phyloP scores from a whole-genome alignment of 208 protist genomes.

The Crithidia sp. region DNA sequence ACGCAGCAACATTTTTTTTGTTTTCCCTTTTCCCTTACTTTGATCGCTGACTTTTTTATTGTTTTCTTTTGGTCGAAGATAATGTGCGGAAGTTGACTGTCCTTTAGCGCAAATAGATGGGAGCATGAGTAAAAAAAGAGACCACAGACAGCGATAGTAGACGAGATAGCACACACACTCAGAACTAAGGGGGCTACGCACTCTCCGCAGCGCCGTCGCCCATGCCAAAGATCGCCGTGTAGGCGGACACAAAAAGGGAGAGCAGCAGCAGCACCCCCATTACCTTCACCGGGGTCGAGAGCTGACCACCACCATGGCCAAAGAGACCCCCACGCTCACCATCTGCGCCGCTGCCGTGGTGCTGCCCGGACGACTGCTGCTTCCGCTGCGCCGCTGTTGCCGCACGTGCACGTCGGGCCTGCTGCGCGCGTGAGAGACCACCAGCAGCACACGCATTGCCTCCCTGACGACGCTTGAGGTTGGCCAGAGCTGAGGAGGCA shows the following conservation, averaged over 20 bases:
- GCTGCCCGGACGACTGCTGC: slow-evolving; percentile 1
- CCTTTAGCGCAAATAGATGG: background rate
- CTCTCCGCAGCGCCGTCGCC: background rate
- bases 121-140: slow-evolving; percentile 33
- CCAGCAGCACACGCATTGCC: background rate
- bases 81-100: too few species aligned
- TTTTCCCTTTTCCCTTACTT: background rate
- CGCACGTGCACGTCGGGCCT: slow-evolving; percentile 52
- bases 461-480: slow-evolving; percentile 8
- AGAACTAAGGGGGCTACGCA: background rate
- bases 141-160: background rate
- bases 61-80: too few species aligned
- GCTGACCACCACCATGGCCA: background rate
- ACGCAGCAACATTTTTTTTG: background rate
- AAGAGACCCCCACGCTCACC: slow-evolving; percentile 3
- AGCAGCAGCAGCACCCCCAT: slow-evolving; percentile 30
- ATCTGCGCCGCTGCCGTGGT: background rate
- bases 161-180: background rate
- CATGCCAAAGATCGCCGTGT: slow-evolving; percentile 5
- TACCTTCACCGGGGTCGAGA: slow-evolving; percentile 30
- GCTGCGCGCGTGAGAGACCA: slow-evolving; percentile 48
- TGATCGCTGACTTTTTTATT: too few species aligned
- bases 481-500: background rate
- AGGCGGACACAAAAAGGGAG: slow-evolving; percentile 14
- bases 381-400: slow-evolving; percentile 19